Evolutionary conservation across 108 stramenopile genomes (phyloP).

Genomic region (Epithemia pelagica): DNA sequence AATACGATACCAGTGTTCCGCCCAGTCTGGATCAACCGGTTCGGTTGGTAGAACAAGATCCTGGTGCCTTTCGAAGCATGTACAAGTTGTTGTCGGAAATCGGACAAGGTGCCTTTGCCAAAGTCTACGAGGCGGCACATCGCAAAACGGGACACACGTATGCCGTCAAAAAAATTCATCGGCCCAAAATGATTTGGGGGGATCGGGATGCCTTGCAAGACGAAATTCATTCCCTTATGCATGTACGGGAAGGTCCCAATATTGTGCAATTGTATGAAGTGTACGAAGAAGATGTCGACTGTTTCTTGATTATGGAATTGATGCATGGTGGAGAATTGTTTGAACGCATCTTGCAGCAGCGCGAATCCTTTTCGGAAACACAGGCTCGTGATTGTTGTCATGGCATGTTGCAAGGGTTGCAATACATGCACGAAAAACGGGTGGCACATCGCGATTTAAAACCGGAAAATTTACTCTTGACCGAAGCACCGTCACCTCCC

Average conservation of each 20-base stretch:
- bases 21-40: constrained; percentile 11
- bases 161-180: constrained; percentile 71
- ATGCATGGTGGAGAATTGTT: constrained; percentile 91
- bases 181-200: constrained; percentile 60
- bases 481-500: constrained; percentile 1
- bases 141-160: constrained; percentile 36
- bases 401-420: constrained; percentile 62
- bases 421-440: constrained; percentile 75
- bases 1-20: constrained; percentile 4
- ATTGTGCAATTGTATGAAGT: constrained; percentile 80
- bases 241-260: constrained; percentile 63
- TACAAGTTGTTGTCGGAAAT: constrained; percentile 26
- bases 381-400: constrained; percentile 54
- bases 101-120: constrained; percentile 74
- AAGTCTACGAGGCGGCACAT: constrained; percentile 64
- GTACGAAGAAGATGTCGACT: constrained; percentile 54
- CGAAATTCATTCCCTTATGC: constrained; percentile 52
- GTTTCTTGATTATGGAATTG: constrained; percentile 71
- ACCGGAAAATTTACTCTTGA: constrained; percentile 59
- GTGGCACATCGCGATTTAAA: constrained; percentile 70
- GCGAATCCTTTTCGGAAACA: constrained; percentile 52
- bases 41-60: background rate
- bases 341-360: constrained; percentile 84
- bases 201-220: constrained; percentile 53
- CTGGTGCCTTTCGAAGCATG: background rate